A percentile compares a stretch with the other conserved stretches of the same genome.
Evolutionary conservation across 495 filamentous ascomycete genomes (phyloP).

Genomic region (Hyphodiscus hymeniophilus): DNA sequence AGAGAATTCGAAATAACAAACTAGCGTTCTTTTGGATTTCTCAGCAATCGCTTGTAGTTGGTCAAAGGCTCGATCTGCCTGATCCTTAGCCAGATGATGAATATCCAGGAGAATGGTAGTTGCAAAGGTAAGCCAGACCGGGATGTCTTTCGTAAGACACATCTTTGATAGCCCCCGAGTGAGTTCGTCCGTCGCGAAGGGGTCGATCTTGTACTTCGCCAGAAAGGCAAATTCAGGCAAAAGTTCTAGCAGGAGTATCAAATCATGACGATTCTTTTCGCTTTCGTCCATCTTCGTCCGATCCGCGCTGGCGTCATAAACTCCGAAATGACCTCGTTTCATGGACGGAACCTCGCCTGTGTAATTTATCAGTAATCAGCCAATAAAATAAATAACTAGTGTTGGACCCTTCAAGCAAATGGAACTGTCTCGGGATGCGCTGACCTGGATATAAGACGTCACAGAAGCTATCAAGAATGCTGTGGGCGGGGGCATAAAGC

Average conservation of each 20-base stretch:
- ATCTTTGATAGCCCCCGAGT: slow-evolving; percentile 26
- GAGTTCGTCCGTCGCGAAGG: slow-evolving; percentile 24
- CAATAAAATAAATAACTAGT: too few relatives aligned
- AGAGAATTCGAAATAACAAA: neutral
- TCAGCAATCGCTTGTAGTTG: neutral
- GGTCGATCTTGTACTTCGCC: slow-evolving; percentile 19
- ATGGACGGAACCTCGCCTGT: slow-evolving; percentile 25
- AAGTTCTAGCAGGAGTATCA: slow-evolving; percentile 24
- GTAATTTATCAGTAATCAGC: too few relatives aligned
- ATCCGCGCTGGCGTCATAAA: slow-evolving; percentile 26
- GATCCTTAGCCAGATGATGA: slow-evolving; percentile 24
- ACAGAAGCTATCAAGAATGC: slow-evolving; percentile 24
- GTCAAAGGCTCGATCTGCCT: neutral
- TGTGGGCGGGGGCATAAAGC: slow-evolving; percentile 23
- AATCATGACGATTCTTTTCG: slow-evolving; percentile 28
- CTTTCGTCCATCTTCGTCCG: slow-evolving; percentile 24
- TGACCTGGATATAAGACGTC: slow-evolving; percentile 22
- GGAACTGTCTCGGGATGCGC: too few relatives aligned
- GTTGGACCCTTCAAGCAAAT: too few relatives aligned
- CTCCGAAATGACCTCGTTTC: slow-evolving; percentile 27
- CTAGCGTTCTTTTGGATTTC: neutral
- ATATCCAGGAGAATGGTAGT: slow-evolving; percentile 29
- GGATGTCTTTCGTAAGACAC: slow-evolving; percentile 22
- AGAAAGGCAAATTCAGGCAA: slow-evolving; percentile 29
- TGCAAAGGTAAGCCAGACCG: slow-evolving; percentile 27